Conservation (phyloP, 1,284 basidiomycete species). For the Ceratobasidium sp. region DNA sequence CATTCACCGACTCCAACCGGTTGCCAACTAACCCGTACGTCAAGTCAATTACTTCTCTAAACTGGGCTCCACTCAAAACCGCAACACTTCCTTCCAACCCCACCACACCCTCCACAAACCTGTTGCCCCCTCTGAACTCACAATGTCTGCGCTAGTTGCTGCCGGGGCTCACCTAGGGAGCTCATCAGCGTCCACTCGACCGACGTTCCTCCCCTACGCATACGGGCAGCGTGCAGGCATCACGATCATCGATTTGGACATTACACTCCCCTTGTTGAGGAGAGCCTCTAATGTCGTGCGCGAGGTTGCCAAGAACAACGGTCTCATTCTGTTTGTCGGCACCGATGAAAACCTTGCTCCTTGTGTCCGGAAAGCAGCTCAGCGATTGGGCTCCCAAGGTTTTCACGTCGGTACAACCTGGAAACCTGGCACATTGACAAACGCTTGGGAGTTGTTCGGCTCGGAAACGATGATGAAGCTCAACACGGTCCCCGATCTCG, state of each 20-base stretch:
- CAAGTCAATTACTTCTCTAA: conserved; percentile 70
- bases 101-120: conserved; percentile 75
- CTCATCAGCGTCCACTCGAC: conserved; percentile 78
- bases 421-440: conserved; percentile 94
- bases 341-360: conserved; percentile 79
- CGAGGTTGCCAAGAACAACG: conserved; percentile 80
- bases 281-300: conserved; percentile 88
- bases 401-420: conserved; percentile 88
- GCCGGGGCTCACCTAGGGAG: conserved; percentile 96
- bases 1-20: conserved; percentile 10
- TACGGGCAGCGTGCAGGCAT: conserved; percentile 91
- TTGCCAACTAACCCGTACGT: conserved; percentile 43
- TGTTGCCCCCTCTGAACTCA: conserved; percentile 65
- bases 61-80: conserved; percentile 79
- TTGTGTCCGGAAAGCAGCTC: conserved; percentile 79
- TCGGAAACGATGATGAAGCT: conserved; percentile 62
- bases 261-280: conserved; percentile 88
- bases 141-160: conserved; percentile 89
- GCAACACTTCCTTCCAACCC: conserved; percentile 74
- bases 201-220: conserved; percentile 90
- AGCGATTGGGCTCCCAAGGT: conserved; percentile 74
- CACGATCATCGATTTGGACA: conserved; percentile 94
- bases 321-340: conserved; percentile 89
- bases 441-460: conserved; percentile 81
- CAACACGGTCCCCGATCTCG: conserved; percentile 82